phyloP scores from a whole-genome alignment of 805 yeast genomes.

The Hanseniaspora clermontiae region DNA sequence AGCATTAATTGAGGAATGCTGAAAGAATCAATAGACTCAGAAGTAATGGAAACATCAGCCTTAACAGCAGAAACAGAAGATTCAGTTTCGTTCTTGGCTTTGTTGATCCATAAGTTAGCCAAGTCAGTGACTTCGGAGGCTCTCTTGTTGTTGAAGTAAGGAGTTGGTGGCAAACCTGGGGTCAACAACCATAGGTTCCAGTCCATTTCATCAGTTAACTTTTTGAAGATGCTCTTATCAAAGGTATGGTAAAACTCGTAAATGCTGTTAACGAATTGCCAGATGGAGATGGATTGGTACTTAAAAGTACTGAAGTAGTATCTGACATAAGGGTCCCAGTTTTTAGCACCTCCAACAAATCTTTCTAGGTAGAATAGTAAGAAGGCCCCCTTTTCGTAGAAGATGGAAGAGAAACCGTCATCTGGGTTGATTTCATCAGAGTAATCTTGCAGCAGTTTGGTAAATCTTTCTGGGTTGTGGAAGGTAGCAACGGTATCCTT shows the following conservation, averaged over 20 bases:
- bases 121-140: slow-evolving; percentile 60
- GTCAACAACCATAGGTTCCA: slow-evolving; percentile 75
- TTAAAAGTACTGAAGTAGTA: slow-evolving; percentile 60
- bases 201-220: slow-evolving; percentile 52
- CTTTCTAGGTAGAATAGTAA: slow-evolving; percentile 64
- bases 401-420: slow-evolving; percentile 76
- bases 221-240: slow-evolving; percentile 31
- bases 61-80: slow-evolving; percentile 18
- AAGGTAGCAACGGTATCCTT: slow-evolving; percentile 53
- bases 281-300: slow-evolving; percentile 64
- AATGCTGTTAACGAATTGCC: slow-evolving; percentile 63
- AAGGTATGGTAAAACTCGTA: slow-evolving; percentile 46
- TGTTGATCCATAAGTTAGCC: slow-evolving; percentile 51
- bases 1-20: slow-evolving; percentile 68
- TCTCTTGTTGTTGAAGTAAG: slow-evolving; percentile 62
- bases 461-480: slow-evolving; percentile 42
- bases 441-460: slow-evolving; percentile 58
- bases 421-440: slow-evolving; percentile 69
- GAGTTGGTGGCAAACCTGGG: slow-evolving; percentile 85
- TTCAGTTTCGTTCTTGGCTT: slow-evolving; percentile 21
- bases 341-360: slow-evolving; percentile 47
- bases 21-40: slow-evolving; percentile 34
- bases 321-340: slow-evolving; percentile 69
- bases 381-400: slow-evolving; percentile 83
- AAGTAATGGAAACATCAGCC: slow-evolving; percentile 26